A percentile compares a stretch with the other conserved stretches of the same genome.
These are phyloP conservation scores for Erucastrum elatum DNA, from an alignment of 345 rosid species.

Conservation along the genomic window DNA sequence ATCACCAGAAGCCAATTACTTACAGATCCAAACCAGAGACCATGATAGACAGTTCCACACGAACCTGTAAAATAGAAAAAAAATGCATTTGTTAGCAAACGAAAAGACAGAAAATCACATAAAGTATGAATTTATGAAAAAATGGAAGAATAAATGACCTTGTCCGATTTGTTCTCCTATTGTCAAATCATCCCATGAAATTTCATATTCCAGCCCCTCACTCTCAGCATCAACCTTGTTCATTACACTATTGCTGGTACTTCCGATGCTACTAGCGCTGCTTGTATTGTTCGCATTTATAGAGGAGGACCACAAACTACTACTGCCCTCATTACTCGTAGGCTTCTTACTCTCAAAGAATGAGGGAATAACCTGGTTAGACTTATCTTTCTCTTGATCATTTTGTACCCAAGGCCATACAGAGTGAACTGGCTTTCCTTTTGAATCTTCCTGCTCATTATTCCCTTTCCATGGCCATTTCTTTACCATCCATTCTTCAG, in stretches of 20 bases:
- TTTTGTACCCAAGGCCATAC: conserved; percentile 59
- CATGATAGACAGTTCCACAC: conserved; percentile 96
- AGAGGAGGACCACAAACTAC: conserved; percentile 80
- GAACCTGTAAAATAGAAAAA: conserved; percentile 67
- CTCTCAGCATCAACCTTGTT: conserved; percentile 75
- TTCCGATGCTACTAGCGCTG: conserved; percentile 91
- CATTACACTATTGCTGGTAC: conserved; percentile 72
- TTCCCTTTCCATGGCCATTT: conserved; percentile 95
- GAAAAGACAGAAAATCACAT: conserved; percentile 29
- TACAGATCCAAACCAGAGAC: conserved; percentile 99
- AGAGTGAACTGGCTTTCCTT: conserved; percentile 51
- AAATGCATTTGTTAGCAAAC: conserved; percentile 19
- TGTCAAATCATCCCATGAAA: conserved; percentile 88
- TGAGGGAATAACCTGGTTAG: conserved; percentile 45
- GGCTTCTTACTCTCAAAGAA: conserved; percentile 52
- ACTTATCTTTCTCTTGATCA: conserved; percentile 52
- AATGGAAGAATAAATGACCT: conserved; percentile 48
- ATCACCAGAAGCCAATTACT: conserved; percentile 50
- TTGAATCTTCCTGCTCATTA: conserved; percentile 67
- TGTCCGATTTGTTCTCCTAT: conserved; percentile 91
- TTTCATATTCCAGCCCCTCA: conserved; percentile 84
- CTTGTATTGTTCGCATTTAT: conserved; percentile 78
- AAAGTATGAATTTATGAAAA: neutral
- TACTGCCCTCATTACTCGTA: conserved; percentile 63
- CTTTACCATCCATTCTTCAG: conserved; percentile 86